Evolutionary conservation across 345 rosid genomes (phyloP).

Genomic region (Carallia pectinifolia): DNA sequence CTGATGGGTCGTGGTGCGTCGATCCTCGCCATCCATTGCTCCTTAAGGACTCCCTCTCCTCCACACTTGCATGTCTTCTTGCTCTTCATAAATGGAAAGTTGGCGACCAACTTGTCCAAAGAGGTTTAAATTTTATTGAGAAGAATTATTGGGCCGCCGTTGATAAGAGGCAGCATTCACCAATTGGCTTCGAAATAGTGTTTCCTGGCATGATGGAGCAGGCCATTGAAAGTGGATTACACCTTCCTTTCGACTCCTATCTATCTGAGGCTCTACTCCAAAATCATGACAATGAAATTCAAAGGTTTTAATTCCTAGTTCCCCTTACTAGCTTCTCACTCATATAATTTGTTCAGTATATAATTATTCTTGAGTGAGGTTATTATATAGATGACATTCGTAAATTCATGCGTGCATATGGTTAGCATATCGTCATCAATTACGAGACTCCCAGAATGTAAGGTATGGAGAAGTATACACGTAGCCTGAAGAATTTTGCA

Average conservation of each 20-base stretch:
- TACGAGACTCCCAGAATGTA: too few relatives aligned
- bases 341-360: too few relatives aligned
- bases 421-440: too few relatives aligned
- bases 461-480: too few relatives aligned
- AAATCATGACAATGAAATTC: slow-evolving; percentile 1
- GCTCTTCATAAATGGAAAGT: slow-evolving; percentile 16
- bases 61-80: slow-evolving; percentile 20
- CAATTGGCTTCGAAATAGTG: slow-evolving; percentile 13
- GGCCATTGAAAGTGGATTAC: background rate
- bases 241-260: background rate
- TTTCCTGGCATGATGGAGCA: slow-evolving; percentile 18
- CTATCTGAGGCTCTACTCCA: background rate
- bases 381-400: too few relatives aligned
- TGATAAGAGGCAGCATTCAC: slow-evolving; percentile 8
- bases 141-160: slow-evolving; percentile 13
- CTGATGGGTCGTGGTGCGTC: slow-evolving; percentile 24
- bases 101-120: slow-evolving; percentile 2
- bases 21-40: slow-evolving; percentile 11
- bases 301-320: background rate
- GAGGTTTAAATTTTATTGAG: slow-evolving; percentile 13
- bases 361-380: too few relatives aligned
- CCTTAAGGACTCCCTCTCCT: slow-evolving; percentile 19
- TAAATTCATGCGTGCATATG: too few relatives aligned
- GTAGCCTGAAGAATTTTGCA: too few relatives aligned
- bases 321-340: too few relatives aligned